Base-by-base conservation (phyloP, 495 filamentous ascomycete species). In the Daldinia vernicosa region DNA sequence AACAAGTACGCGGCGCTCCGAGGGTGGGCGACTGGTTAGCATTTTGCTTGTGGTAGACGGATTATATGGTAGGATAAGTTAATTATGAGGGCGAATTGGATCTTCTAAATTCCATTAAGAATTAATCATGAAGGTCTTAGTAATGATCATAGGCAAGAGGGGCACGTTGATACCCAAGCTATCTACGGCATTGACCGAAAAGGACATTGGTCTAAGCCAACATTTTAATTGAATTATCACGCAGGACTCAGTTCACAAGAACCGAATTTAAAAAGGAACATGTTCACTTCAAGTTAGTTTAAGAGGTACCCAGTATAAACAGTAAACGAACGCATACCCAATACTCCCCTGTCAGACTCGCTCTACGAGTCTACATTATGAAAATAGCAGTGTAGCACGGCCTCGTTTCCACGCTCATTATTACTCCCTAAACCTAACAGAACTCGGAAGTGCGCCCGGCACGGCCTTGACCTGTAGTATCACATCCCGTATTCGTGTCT, bases 361-460 rank as follows among this genome's bases (percentile, higher is more conserved):
- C 8, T 12, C 19, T 22, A 0, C 8, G 14, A n/a, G n/a, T n/a
- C n/a, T n/a, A 3, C 12, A 11, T 14, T 35, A 0, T 14, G 32
- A 35, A 14, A 35, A 35, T 4, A 6, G 3, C 14, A 12, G 33
- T 47, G 33, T 24, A 47, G 24, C 12, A 12, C 12, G 22, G 11
- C 7, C 43, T 53, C 26, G 1, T 53, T 52, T 17, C 50, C 17
- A 17, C 3, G n/a, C 6, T 7, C 0, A 6, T 22, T 3, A 40
- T 53, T 39, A 58, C 8, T 69, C 55, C 3, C 37, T 55, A 24
- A 67, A 53, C 22, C 69, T 62, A 12, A 65, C 66, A 24, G 66
- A 67, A 52, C 75, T 77, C 14, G 70, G 70, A 11, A 71, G 66
- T 14, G 67, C 61, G n/a, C 52, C 55, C 0, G 75, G 70, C 1